Evolutionary conservation across 306 rosid species (phyloP), one percentile per base, ranked within the genome.

Genomic region (Senna tora): DNA sequence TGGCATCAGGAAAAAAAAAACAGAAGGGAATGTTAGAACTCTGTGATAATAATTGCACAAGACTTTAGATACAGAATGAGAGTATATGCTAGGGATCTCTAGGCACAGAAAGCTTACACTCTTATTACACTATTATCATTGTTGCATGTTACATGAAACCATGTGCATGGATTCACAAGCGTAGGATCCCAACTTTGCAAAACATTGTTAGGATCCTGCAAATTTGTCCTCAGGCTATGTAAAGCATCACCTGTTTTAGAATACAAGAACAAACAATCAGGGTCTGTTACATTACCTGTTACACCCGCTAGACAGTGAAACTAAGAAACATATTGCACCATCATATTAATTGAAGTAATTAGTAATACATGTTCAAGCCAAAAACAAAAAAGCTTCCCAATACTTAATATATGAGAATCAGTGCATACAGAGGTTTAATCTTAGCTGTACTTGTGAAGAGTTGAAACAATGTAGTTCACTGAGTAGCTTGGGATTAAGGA

Each of bases 161-260:
- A 94, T 43, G 99, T 94, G 64, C 99, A 94, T 0, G 99, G 99
- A 80, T 94, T 94, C 65, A 94, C 99, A 39, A 91, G 99, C 9
- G 99, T 94, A 57, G 99, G 99, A 85, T 94, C 99, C 99, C 99
- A 94, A 85, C 99, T 94, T 74, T 92, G 97, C 81, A 94, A 77
- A 67, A 94, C 99, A 84, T 89, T 94, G 83, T 91, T 89, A 52
- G 99, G 99, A 77, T 94, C 99, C 67, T 68, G 84, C 72, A 94
- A 89, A 79, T 88, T 94, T 79, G 89, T 80, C 86, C 99, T 80
- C 58, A 94, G 85, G 79, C 90, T 91, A 75, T 94, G 99, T 75
- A 94, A 81, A 67, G 99, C 99, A 81, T 94, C 99, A 21, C 99
- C 99, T 94, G 88, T 80, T 77, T 47, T 66, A 77, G 69, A 76